Evolutionary conservation across 805 yeast species (phyloP).

Genomic region (Wickerhamiella alocasiicola): DNA sequence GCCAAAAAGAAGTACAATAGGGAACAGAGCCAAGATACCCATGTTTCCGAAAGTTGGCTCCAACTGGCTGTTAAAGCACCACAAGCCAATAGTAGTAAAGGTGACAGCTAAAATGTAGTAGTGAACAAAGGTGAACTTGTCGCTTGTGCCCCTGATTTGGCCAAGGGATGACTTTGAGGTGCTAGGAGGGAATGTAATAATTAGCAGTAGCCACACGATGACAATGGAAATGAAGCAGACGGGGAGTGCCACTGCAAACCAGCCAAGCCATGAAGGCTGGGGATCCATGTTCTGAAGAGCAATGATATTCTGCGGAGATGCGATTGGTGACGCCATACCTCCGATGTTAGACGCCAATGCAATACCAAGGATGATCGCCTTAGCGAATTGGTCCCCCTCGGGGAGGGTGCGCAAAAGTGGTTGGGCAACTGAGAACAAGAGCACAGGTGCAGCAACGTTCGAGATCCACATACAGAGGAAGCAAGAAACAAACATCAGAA

Average conservation of each 20-base stretch:
- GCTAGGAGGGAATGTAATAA: conserved; percentile 45
- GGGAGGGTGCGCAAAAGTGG: conserved; percentile 79
- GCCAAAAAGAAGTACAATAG: conserved; percentile 84
- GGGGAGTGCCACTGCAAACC: conserved; percentile 85
- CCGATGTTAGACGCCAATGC: conserved; percentile 90
- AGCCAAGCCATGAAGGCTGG: conserved; percentile 75
- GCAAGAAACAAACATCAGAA: conserved; percentile 77
- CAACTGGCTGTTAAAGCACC: conserved; percentile 79
- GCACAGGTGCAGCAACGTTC: conserved; percentile 94
- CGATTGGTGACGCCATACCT: conserved; percentile 95
- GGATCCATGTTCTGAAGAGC: conserved; percentile 83
- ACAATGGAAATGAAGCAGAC: conserved; percentile 52
- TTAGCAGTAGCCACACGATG: conserved; percentile 59
- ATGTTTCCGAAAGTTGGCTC: conserved; percentile 76
- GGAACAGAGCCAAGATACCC: conserved; percentile 91
- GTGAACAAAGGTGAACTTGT: conserved; percentile 58
- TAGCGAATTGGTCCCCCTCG: conserved; percentile 63
- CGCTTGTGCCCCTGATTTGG: conserved; percentile 47
- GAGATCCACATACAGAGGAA: conserved; percentile 91
- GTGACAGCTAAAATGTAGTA: conserved; percentile 63
- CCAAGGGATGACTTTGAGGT: conserved; percentile 40
- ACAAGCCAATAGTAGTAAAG: conserved; percentile 57
- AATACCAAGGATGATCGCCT: conserved; percentile 77
- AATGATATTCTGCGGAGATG: conserved; percentile 91
- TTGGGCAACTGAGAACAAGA: conserved; percentile 81